Base-by-base conservation (phyloP, 2,329 filamentous ascomycete species). In the Penicillium psychrosexuale region DNA sequence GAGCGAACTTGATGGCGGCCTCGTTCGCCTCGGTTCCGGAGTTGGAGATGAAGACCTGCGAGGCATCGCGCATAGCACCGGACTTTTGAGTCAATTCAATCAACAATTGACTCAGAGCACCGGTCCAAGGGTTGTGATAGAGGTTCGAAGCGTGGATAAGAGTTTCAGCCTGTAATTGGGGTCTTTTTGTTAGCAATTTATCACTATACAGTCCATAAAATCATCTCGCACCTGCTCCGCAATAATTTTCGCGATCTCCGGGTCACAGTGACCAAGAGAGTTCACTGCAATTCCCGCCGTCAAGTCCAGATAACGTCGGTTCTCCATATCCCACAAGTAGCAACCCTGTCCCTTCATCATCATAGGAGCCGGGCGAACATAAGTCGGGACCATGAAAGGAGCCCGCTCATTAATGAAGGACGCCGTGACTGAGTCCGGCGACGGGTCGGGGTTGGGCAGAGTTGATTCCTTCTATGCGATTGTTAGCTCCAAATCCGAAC, bases 1-100 rank as follows among this genome's bases (percentile, higher is more conserved):
- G 85, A 19, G 93, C 89, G 68, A 99, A 97, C 75, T 99, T 99
- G 73, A 99, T 89, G 34, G 93, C 94, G 1, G 93, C 94, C 77
- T 99, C 94, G 74, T 99, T 99, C 70, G 94, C 94, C 77, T 99
- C 94, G 57, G 89, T 90, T 56, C 94, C 94, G 4, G 92, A 97
- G 78, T 99, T 99, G 79, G 91, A 96, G 62, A 99, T 83, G 70
- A 99, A 99, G 2, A 90, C 91, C 53, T 89, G 84, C 19, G 83
- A 80, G 17, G 88, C 91, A 68, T 88, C 84, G 64, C 88, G 84
- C 88, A 97, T 96, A 61, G 82, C 89, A 38, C 91, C 91, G 0
- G 88, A 86, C 66, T 87, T 84, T 51, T 83, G 75, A 0, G 94
- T 99, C 74, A 88, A 87, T 66, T 93, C 83, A 33, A 99, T 84